phyloP scores from a whole-genome alignment of 139 green algal species.

The Chlorella sp. region DNA sequence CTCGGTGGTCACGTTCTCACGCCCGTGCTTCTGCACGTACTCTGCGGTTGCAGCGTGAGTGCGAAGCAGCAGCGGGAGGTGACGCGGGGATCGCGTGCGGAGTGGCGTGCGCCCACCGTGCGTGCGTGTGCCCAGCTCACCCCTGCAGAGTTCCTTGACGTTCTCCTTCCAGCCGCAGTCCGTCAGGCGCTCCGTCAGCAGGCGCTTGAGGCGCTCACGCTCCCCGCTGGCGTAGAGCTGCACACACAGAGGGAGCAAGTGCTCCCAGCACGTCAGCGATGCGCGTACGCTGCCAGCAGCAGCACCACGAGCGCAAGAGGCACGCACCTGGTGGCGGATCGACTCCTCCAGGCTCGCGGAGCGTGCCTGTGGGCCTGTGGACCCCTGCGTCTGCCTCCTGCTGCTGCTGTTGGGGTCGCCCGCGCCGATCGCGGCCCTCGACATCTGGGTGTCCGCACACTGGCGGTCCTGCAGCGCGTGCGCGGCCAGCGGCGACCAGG shows the following conservation, averaged over 20 bases:
- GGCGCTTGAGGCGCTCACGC: slow-evolving; percentile 43
- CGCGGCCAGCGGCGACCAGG: too few species aligned
- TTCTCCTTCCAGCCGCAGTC: slow-evolving; percentile 62
- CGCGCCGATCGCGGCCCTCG: too few species aligned
- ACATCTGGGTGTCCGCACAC: too few species aligned
- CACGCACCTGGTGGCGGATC: slow-evolving; percentile 7
- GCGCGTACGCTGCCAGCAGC: not conserved
- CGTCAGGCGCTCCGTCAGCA: slow-evolving; percentile 41
- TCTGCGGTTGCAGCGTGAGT: slow-evolving; percentile 10
- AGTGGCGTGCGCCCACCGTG: not conserved
- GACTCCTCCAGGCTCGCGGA: slow-evolving; percentile 6
- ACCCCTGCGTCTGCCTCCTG: too few species aligned
- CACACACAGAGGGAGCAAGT: not conserved
- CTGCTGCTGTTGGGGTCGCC: too few species aligned
- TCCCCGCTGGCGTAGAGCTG: slow-evolving; percentile 39
- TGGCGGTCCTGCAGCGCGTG: too few species aligned
- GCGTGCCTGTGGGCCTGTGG: not conserved
- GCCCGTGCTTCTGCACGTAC: slow-evolving; percentile 27
- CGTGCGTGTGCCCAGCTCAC: slow-evolving; percentile 9
- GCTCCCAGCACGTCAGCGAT: not conserved
- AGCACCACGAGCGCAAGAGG: not conserved
- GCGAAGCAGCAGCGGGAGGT: not conserved
- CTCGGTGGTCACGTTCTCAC: slow-evolving; percentile 46
- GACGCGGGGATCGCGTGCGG: not conserved
- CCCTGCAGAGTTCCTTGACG: slow-evolving; percentile 39